These are phyloP conservation scores for Acephala macrosclerotiorum DNA, from an alignment of 2,329 filamentous ascomycete species.

Conservation along the genomic window DNA sequence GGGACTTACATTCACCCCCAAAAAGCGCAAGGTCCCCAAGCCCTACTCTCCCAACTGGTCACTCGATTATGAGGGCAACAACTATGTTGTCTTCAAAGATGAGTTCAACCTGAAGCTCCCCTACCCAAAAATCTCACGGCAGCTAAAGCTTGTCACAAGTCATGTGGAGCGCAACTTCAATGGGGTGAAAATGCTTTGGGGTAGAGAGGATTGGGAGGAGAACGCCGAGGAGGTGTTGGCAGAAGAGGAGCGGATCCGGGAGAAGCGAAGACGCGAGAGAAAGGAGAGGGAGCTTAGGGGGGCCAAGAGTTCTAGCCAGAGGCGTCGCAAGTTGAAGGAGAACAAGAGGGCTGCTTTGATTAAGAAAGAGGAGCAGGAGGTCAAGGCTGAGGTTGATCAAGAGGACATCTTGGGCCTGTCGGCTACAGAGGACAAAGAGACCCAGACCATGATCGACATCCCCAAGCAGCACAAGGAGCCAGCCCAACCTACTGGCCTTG, in stretches of 20 bases:
- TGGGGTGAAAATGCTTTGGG: background rate
- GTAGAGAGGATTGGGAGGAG: background rate
- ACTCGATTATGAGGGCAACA: background rate
- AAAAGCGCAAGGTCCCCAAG: background rate
- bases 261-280: background rate
- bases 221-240: background rate
- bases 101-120: background rate
- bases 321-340: background rate
- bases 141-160: background rate
- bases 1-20: background rate
- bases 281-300: slow-evolving; percentile 4
- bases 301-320: background rate
- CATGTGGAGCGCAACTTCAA: background rate
- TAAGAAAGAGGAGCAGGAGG: background rate
- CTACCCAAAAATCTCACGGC: background rate
- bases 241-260: background rate
- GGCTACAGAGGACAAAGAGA: too few species aligned
- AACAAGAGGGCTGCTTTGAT: background rate
- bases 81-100: background rate
- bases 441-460: too few species aligned
- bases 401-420: too few species aligned
- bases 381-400: background rate
- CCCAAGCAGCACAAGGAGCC: too few species aligned
- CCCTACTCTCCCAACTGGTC: background rate
- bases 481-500: too few species aligned